A percentile compares a stretch with the other conserved stretches of the same genome.
Conservation (phyloP, 1,139 yeast genomes). For the Lodderomyces metapsilosis region DNA sequence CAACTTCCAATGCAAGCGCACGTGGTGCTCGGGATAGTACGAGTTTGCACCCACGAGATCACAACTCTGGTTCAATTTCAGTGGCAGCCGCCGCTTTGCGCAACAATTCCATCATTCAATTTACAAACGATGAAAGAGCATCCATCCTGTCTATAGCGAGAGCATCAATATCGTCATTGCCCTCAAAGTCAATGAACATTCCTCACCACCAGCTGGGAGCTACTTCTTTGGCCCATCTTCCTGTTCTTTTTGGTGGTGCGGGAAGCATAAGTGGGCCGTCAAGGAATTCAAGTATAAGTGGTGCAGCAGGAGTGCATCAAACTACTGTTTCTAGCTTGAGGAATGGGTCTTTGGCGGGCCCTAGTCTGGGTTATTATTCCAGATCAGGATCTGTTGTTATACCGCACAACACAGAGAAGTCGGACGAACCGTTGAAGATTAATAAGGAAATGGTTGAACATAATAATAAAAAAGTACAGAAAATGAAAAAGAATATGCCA, state of each 20-base stretch:
- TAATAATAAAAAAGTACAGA: slow-evolving; percentile 12
- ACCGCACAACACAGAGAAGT: slow-evolving; percentile 35
- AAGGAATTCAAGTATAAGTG: slow-evolving; percentile 41
- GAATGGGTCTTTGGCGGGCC: slow-evolving; percentile 41
- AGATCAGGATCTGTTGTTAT: slow-evolving; percentile 48
- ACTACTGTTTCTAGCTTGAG: slow-evolving; percentile 41
- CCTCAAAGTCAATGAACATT: slow-evolving; percentile 49
- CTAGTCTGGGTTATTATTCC: slow-evolving; percentile 35
- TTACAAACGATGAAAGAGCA: slow-evolving; percentile 39
- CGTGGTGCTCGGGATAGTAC: slow-evolving; percentile 3
- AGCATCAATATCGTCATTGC: slow-evolving; percentile 45
- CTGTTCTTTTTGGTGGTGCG: slow-evolving; percentile 43
- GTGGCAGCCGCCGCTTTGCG: slow-evolving; percentile 18
- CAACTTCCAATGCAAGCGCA: slow-evolving; percentile 19
- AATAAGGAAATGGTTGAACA: slow-evolving; percentile 17
- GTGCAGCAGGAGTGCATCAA: slow-evolving; percentile 32
- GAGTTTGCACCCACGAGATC: slow-evolving; percentile 6
- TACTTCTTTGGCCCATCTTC: slow-evolving; percentile 44
- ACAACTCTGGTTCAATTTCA: slow-evolving; percentile 6
- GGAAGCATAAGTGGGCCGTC: slow-evolving; percentile 45
- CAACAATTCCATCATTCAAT: slow-evolving; percentile 46
- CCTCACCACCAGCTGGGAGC: slow-evolving; percentile 48
- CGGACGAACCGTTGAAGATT: slow-evolving; percentile 22
- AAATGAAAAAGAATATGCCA: slow-evolving; percentile 10
- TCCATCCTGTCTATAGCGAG: slow-evolving; percentile 34